These are phyloP conservation scores for Onygenales sp. DNA, from an alignment of 2,329 filamentous ascomycete genomes.

Conservation along the genomic window DNA sequence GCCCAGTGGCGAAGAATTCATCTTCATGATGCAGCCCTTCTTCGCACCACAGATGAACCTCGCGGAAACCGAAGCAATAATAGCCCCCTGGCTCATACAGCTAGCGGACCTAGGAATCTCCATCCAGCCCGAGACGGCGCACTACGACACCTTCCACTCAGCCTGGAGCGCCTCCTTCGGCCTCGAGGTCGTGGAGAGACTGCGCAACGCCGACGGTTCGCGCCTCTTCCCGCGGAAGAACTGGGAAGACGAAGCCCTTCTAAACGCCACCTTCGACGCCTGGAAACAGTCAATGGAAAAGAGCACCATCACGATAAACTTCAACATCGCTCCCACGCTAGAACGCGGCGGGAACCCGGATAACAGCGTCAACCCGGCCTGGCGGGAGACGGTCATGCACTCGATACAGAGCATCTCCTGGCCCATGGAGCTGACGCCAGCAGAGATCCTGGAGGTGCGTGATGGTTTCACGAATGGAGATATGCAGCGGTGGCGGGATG, in stretches of 20 bases:
- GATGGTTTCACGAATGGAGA: conserved; percentile 18
- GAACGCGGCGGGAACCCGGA: conserved; percentile 11
- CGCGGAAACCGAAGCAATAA: conserved; percentile 22
- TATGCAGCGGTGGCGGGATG: conserved; percentile 23
- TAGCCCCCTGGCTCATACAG: conserved; percentile 22
- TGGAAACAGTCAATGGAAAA: not conserved
- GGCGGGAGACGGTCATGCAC: not conserved
- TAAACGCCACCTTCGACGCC: conserved; percentile 28
- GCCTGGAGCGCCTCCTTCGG: conserved; percentile 35
- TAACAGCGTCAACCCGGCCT: not conserved
- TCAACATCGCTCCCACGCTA: not conserved
- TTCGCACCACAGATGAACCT: conserved; percentile 27
- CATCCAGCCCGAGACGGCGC: conserved; percentile 28
- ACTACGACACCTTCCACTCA: conserved; percentile 27
- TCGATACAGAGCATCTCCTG: not conserved
- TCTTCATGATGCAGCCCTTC: conserved; percentile 25
- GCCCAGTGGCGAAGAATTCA: conserved; percentile 7
- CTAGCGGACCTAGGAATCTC: conserved; percentile 27
- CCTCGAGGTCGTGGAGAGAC: conserved; percentile 26
- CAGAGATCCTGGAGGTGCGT: conserved; percentile 11
- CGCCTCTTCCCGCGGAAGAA: conserved; percentile 36
- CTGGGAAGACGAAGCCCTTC: conserved; percentile 24
- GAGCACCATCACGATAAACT: not conserved
- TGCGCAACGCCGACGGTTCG: conserved; percentile 32
- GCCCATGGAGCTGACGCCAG: conserved; percentile 6